These are phyloP conservation scores for Phialophora macrospora DNA, from an alignment of 2,329 filamentous ascomycete species.

Conservation along the genomic window DNA sequence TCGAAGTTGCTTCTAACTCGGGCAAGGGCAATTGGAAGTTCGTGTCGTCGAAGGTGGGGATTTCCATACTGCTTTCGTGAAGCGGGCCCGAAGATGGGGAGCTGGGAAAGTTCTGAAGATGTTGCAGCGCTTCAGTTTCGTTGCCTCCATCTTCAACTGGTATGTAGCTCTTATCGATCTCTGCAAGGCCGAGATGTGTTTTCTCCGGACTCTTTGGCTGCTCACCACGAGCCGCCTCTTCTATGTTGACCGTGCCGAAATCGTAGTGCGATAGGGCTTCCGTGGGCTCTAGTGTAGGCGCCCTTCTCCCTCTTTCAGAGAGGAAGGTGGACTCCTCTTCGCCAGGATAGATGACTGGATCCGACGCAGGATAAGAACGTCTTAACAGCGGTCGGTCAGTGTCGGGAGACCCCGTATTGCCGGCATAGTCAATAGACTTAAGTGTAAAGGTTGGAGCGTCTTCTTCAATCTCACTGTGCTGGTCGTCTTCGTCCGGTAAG, in stretches of 20 bases:
- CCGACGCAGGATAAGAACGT: slow-evolving; percentile 49
- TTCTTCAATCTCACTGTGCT: slow-evolving; percentile 2
- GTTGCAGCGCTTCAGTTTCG: slow-evolving; percentile 31
- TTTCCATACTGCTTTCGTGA: slow-evolving; percentile 42
- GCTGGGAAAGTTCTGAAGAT: slow-evolving; percentile 27
- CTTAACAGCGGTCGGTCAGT: slow-evolving; percentile 40
- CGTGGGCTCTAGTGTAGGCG: slow-evolving; percentile 46
- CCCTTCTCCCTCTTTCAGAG: slow-evolving; percentile 52
- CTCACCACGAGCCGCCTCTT: slow-evolving; percentile 37
- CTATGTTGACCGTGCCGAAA: slow-evolving; percentile 50
- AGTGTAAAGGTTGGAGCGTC: slow-evolving; percentile 36
- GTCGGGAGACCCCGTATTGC: slow-evolving; percentile 6
- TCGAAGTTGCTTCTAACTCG: slow-evolving; percentile 42
- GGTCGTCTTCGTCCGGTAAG: slow-evolving; percentile 34
- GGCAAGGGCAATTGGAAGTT: slow-evolving; percentile 35
- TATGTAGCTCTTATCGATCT: slow-evolving; percentile 47
- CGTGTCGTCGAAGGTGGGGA: slow-evolving; percentile 43
- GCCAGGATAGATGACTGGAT: slow-evolving; percentile 50
- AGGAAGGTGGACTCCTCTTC: slow-evolving; percentile 37
- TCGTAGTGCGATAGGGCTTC: slow-evolving; percentile 51
- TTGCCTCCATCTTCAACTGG: slow-evolving; percentile 45
- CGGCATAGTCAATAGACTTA: slow-evolving; percentile 33
- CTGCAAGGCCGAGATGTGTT: slow-evolving; percentile 50
- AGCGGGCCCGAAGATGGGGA: slow-evolving; percentile 21
- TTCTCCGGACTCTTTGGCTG: slow-evolving; percentile 36